Base-by-base conservation (phyloP, 179 eudicot genomes). In the Nepenthes alata region DNA sequence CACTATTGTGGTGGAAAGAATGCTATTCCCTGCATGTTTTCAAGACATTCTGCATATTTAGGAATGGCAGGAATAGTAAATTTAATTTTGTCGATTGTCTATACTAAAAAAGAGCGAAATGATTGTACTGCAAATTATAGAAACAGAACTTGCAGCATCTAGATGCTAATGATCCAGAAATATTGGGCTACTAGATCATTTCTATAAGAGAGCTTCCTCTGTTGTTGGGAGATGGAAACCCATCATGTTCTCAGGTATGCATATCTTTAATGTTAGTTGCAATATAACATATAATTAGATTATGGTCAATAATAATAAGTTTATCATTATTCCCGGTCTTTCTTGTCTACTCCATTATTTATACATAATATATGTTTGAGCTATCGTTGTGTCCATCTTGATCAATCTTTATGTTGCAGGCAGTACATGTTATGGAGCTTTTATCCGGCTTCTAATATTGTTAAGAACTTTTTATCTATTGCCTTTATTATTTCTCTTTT, bases 381-480 rank as follows among this genome's bases (percentile, higher is more conserved):
- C 16, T 34, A 35, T 48, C 15, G 35, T 8, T 25, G 35, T 57
- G 63, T 38, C 2, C 34, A 41, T 2, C 37, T 16, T 11, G 41
- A 38, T 37, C 37, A 54, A 13, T 54, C 36, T 70, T 2, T 75
- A 44, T 67, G 5, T 25, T 79, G 80, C 94, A 90, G 97, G 79
- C 45, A 70, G 60, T 39, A 49, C 68, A 47, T 65, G 75, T 57
- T 81, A 81, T 69, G 98, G 98, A 56, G 96, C 96, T 54, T 90
- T 94, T 65, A 59, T 82, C 58, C 77, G 74, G 64, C 94, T 90
- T 69, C 70, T 83, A 9, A 77, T 91, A 81, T 60, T 71, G 72
- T 67, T 95, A 94, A 70, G 88, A 85, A 71, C 81, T 87, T 59
- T 75, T 87, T 48, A 50, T 90, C 35, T 83, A 86, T 58, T 90